These are phyloP conservation scores for Colletotrichum tofieldiae DNA, from an alignment of 2,329 filamentous ascomycete genomes.

Conservation along the genomic window DNA sequence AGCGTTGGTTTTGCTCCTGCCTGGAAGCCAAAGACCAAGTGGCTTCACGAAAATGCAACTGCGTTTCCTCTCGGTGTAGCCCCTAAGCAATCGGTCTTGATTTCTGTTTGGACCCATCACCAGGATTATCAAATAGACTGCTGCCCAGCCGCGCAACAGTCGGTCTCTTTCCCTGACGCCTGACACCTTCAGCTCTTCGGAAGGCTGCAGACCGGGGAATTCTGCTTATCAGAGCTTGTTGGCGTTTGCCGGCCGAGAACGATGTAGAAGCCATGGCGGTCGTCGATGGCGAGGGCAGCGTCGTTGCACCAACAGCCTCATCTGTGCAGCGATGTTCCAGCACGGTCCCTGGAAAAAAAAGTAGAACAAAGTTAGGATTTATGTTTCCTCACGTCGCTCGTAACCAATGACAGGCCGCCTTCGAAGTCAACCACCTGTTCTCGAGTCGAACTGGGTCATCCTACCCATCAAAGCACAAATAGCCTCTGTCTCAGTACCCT, in stretches of 20 bases:
- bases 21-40: neutral
- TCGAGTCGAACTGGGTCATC: neutral
- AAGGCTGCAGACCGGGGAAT: neutral
- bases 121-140: neutral
- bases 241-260: neutral
- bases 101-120: neutral
- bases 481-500: conserved; percentile 35
- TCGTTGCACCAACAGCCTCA: neutral
- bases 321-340: neutral
- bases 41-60: neutral
- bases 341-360: neutral
- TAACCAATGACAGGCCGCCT: conserved; percentile 6
- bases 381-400: neutral
- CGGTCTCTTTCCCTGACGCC: neutral
- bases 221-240: neutral
- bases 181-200: neutral
- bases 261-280: neutral
- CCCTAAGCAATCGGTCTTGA: neutral
- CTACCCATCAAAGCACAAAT: conserved; percentile 38
- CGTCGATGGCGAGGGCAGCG: neutral
- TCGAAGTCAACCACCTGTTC: neutral
- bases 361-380: neutral
- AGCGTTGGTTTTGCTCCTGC: too few relatives aligned
- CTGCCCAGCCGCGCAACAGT: too few relatives aligned
- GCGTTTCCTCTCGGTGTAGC: too few relatives aligned